Evolutionary conservation across 768 basidiomycete species (phyloP).

Genomic region (Tulasnella sp.): DNA sequence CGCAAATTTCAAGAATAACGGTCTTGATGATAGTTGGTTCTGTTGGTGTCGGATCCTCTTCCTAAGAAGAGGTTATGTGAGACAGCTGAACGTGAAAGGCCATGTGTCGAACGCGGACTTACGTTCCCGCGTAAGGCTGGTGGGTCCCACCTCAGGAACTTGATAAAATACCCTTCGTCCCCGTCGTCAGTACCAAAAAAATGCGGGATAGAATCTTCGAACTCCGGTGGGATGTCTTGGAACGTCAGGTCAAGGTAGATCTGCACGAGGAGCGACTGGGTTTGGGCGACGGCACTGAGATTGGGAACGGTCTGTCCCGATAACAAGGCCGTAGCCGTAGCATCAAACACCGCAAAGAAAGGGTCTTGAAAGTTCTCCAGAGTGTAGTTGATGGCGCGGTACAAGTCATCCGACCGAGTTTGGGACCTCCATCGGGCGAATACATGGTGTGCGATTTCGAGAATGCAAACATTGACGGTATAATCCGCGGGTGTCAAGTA

Average conservation of each 20-base stretch:
- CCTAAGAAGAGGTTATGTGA: slow-evolving; percentile 47
- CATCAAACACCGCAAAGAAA: slow-evolving; percentile 75
- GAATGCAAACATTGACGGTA: slow-evolving; percentile 82
- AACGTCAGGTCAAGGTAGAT: slow-evolving; percentile 93
- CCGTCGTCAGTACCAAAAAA: slow-evolving; percentile 66
- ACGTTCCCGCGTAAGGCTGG: slow-evolving; percentile 70
- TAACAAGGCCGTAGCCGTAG: slow-evolving; percentile 54
- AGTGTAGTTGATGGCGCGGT: slow-evolving; percentile 89
- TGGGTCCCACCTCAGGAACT: slow-evolving; percentile 81
- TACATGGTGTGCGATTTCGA: slow-evolving; percentile 95
- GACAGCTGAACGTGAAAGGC: neutral
- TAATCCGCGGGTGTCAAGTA: slow-evolving; percentile 83
- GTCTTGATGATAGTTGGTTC: slow-evolving; percentile 89
- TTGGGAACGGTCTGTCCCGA: slow-evolving; percentile 49
- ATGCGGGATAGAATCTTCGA: slow-evolving; percentile 83
- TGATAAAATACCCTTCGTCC: slow-evolving; percentile 64
- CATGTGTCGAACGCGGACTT: slow-evolving; percentile 42
- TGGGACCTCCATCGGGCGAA: slow-evolving; percentile 92
- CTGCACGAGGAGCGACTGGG: slow-evolving; percentile 76
- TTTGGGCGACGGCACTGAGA: slow-evolving; percentile 65
- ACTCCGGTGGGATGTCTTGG: slow-evolving; percentile 93
- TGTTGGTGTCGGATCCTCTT: slow-evolving; percentile 81
- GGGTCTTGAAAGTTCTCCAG: slow-evolving; percentile 79
- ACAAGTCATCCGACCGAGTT: slow-evolving; percentile 84
- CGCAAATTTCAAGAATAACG: slow-evolving; percentile 84